phyloP scores from a whole-genome alignment of 208 protist species.

The Acanthamoeba castellanii region DNA sequence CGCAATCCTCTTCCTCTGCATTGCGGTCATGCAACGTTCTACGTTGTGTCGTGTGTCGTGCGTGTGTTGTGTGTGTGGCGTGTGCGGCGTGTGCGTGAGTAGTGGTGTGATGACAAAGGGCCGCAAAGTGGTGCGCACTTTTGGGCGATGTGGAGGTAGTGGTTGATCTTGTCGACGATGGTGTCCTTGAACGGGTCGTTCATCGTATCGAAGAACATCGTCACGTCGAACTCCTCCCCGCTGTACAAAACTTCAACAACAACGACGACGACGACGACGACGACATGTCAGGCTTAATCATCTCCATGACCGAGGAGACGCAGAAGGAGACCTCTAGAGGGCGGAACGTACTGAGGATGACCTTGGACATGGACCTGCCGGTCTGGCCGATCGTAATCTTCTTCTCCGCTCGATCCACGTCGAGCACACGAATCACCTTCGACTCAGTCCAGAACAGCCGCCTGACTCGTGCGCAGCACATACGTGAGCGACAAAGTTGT shows the following conservation, averaged over 20 bases:
- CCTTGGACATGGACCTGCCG: constrained; percentile 30
- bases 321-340: background rate
- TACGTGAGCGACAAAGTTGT: background rate
- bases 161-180: constrained; percentile 52
- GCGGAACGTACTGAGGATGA: background rate
- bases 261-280: background rate
- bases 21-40: background rate
- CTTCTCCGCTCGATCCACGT: constrained; percentile 21
- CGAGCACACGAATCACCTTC: constrained; percentile 26
- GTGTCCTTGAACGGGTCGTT: constrained; percentile 38
- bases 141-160: constrained; percentile 42
- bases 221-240: constrained; percentile 46
- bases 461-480: background rate
- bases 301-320: background rate
- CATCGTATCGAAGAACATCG: constrained; percentile 38
- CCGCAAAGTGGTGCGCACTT: background rate
- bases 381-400: background rate
- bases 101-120: background rate
- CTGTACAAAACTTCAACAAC: background rate
- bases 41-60: background rate
- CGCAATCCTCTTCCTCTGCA: background rate
- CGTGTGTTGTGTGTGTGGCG: background rate
- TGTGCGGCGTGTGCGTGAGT: background rate
- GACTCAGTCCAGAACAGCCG: constrained; percentile 40
- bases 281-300: background rate